Conservation (phyloP, 257 asterid species). For the Hygrophila difformis region DNA sequence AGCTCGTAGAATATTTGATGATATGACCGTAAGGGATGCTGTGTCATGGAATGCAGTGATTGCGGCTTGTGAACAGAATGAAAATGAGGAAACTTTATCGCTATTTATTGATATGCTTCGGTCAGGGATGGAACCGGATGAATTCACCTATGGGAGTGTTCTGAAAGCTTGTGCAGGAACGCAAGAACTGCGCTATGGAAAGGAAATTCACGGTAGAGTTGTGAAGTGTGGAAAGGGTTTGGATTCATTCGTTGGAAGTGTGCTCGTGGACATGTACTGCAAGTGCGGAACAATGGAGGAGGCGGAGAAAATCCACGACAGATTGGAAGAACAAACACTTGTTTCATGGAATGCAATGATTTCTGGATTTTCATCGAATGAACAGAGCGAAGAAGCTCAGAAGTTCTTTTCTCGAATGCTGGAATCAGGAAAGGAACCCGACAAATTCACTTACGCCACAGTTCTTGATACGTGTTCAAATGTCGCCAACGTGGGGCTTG, state of each 20-base stretch:
- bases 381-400: slow-evolving; percentile 77
- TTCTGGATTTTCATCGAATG: slow-evolving; percentile 61
- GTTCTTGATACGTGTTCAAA: slow-evolving; percentile 85
- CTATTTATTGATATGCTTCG: slow-evolving; percentile 57
- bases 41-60: slow-evolving; percentile 84
- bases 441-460: slow-evolving; percentile 82
- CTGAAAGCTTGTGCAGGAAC: slow-evolving; percentile 79
- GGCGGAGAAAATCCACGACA: slow-evolving; percentile 68
- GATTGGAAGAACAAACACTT: slow-evolving; percentile 45
- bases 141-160: slow-evolving; percentile 80
- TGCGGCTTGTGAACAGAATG: slow-evolving; percentile 80
- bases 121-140: slow-evolving; percentile 73
- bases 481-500: slow-evolving; percentile 72
- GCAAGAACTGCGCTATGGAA: slow-evolving; percentile 47
- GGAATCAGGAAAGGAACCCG: slow-evolving; percentile 56
- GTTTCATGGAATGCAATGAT: slow-evolving; percentile 88
- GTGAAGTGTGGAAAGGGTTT: slow-evolving; percentile 67
- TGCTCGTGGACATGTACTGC: slow-evolving; percentile 82
- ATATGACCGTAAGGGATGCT: slow-evolving; percentile 67
- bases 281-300: slow-evolving; percentile 73
- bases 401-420: slow-evolving; percentile 55
- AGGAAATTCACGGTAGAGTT: slow-evolving; percentile 61
- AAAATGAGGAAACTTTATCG: slow-evolving; percentile 33
- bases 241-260: slow-evolving; percentile 65
- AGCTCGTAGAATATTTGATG: slow-evolving; percentile 51